Base-by-base conservation (phyloP, 1,139 yeast species). In the Citeromyces hawaiiensis region DNA sequence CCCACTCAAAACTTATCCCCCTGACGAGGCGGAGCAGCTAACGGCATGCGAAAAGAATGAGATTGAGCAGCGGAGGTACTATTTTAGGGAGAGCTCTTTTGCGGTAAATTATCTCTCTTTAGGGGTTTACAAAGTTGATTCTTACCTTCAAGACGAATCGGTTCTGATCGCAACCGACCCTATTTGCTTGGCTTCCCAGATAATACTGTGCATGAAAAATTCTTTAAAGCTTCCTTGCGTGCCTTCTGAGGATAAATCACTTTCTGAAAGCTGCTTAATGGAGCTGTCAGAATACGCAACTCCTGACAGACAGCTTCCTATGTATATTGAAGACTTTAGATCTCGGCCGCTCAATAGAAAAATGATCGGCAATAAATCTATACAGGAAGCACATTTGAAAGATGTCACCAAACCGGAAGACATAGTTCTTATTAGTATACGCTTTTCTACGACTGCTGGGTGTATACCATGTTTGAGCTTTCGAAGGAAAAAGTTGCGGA, bases 101-200 rank as follows among this genome's bases (percentile, higher is more conserved):
- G 15, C 23, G 5, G 31, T 8, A 15, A 41, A 47, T 4, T 45
- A 43, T 11, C 64, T 68, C 50, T 57, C 57, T 13, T 48, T 70
- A 7, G 73, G 69, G 2, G 70, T 68, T 1, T 66, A 64, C 48
- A 65, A 63, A 45, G 52, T 65, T 3, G 41, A 49, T 13, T 52
- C 59, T 9, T 48, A 55, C 1, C 48, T 45, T 2, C 45, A 41
- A 35, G 48, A 49, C 43, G 38, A 33, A 9, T 25, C 40, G 4
- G 47, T 47, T 7, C 41, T 53, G 11, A 43, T 65, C 1, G 72
- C 76, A 4, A 55, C 64, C 0, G 76, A 70, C 44, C 76, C 76
- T 1, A 49, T 65, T 1, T 66, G 72, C 13, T 48, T 67, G 7
- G 61, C 59, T 9, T 53, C 57, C 18, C 52, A 60, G 25, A 50